Conservation (phyloP, 495 filamentous ascomycete species). For the Diplogelasinospora grovesii region DNA sequence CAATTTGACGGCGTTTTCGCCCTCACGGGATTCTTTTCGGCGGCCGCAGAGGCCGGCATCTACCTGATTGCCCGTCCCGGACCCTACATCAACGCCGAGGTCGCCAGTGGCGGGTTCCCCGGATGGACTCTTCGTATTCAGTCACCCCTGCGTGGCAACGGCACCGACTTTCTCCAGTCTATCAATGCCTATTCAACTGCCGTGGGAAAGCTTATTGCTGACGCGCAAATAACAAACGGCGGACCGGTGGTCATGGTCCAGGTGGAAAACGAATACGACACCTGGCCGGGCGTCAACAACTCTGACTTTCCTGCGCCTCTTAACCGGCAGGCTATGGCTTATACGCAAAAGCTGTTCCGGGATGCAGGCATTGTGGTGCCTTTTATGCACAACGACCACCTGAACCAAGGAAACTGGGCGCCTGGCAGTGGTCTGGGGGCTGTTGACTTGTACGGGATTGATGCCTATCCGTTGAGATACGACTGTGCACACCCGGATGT, state of each 20-base stretch:
- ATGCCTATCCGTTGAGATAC: no score
- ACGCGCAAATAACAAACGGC: conserved; percentile 49
- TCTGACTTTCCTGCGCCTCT: conserved; percentile 39
- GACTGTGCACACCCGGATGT: no score
- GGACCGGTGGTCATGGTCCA: conserved; percentile 50
- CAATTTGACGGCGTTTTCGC: conserved; percentile 54
- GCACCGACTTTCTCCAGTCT: conserved; percentile 49
- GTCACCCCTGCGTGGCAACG: conserved; percentile 51
- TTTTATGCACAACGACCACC: conserved; percentile 48
- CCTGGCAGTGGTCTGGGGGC: conserved; percentile 45
- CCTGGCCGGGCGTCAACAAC: conserved; percentile 44
- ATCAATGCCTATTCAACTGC: conserved; percentile 46
- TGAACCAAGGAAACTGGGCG: conserved; percentile 14
- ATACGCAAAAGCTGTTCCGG: conserved; percentile 50
- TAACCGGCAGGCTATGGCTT: conserved; percentile 42
- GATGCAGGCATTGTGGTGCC: conserved; percentile 50
- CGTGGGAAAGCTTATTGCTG: conserved; percentile 41
- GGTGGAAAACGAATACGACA: conserved; percentile 56
- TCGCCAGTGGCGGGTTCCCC: conserved; percentile 52
- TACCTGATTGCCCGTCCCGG: conserved; percentile 56
- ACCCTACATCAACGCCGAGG: conserved; percentile 56
- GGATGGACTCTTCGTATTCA: no score
- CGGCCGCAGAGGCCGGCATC: conserved; percentile 49
- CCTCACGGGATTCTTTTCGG: conserved; percentile 47
- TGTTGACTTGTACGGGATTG: conserved; percentile 52